phyloP scores from a whole-genome alignment of 2,329 filamentous ascomycete genomes.

The Aspergillus neotritici region DNA sequence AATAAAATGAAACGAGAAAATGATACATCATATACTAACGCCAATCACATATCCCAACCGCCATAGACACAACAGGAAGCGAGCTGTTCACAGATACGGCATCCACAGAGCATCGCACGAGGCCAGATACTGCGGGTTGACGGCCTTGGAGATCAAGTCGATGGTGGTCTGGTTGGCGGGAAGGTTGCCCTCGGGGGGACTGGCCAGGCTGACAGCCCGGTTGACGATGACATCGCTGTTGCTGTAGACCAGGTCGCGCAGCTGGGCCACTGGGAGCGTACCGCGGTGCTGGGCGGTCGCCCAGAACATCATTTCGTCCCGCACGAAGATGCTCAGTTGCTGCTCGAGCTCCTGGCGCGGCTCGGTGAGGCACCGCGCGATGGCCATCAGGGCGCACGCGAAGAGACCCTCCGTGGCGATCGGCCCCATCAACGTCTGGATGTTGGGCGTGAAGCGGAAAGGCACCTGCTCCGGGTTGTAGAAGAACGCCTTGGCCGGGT shows the following conservation, averaged over 20 bases:
- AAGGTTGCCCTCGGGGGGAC: constrained; percentile 67
- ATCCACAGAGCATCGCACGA: constrained; percentile 94
- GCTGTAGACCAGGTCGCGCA: constrained; percentile 71
- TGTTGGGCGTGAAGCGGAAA: constrained; percentile 92
- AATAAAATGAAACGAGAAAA: constrained; percentile 9
- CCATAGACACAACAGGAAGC: not conserved
- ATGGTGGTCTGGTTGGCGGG: constrained; percentile 97
- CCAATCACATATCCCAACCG: no score
- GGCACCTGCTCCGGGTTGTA: constrained; percentile 93
- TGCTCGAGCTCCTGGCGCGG: constrained; percentile 80
- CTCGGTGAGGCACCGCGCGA: constrained; percentile 87
- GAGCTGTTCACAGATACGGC: constrained; percentile 68
- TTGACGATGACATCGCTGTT: constrained; percentile 93
- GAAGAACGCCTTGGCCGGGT: constrained; percentile 76
- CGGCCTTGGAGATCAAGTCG: constrained; percentile 85
- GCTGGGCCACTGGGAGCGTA: constrained; percentile 58
- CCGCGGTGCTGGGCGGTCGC: constrained; percentile 72
- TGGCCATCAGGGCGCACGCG: constrained; percentile 90
- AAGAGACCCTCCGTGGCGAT: constrained; percentile 95
- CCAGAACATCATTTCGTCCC: constrained; percentile 98
- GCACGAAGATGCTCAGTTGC: constrained; percentile 86
- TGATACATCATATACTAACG: no score
- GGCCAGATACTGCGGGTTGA: constrained; percentile 83
- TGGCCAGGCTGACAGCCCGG: constrained; percentile 76
- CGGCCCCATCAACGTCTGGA: constrained; percentile 94